phyloP scores from a whole-genome alignment of 106 monocot species.

The Acorus calamus region DNA sequence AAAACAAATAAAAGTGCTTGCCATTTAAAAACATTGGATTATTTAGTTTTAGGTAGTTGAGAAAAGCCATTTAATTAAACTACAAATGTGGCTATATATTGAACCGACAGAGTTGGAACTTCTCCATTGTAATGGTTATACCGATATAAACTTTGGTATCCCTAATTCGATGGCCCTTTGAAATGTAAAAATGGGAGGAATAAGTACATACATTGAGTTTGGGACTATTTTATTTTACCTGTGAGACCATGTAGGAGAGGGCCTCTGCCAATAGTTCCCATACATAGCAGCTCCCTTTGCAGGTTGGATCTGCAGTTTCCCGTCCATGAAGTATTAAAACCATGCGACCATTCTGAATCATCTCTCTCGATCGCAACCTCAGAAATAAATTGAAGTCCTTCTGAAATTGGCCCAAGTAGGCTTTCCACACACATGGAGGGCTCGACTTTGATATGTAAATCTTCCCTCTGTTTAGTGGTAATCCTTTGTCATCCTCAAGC shows the following conservation, averaged over 20 bases:
- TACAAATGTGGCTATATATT: too few species aligned
- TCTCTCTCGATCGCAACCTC: constrained; percentile 42
- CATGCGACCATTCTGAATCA: constrained; percentile 42
- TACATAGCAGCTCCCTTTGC: constrained; percentile 25
- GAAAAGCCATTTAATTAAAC: too few species aligned
- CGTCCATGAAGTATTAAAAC: constrained; percentile 52
- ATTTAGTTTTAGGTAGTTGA: too few species aligned
- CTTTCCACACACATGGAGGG: constrained; percentile 24
- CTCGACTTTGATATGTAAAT: constrained; percentile 49
- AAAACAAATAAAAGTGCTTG: too few species aligned
- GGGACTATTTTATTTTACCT: constrained; percentile 12
- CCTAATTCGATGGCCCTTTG: too few species aligned
- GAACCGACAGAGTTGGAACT: neutral
- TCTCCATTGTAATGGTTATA: too few species aligned
- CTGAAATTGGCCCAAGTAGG: constrained; percentile 48
- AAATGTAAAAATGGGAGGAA: constrained; percentile 1
- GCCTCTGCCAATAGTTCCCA: constrained; percentile 61
- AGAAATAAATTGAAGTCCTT: constrained; percentile 55
- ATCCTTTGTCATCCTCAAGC: constrained; percentile 28
- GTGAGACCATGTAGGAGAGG: constrained; percentile 32
- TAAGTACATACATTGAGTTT: neutral
- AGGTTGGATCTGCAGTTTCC: constrained; percentile 25
- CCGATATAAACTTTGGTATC: too few species aligned
- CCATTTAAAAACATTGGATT: too few species aligned
- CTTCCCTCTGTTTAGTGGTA: constrained; percentile 50